phyloP scores from a whole-genome alignment of 139 green algal species.

The Deuterostichococcus epilithicus region DNA sequence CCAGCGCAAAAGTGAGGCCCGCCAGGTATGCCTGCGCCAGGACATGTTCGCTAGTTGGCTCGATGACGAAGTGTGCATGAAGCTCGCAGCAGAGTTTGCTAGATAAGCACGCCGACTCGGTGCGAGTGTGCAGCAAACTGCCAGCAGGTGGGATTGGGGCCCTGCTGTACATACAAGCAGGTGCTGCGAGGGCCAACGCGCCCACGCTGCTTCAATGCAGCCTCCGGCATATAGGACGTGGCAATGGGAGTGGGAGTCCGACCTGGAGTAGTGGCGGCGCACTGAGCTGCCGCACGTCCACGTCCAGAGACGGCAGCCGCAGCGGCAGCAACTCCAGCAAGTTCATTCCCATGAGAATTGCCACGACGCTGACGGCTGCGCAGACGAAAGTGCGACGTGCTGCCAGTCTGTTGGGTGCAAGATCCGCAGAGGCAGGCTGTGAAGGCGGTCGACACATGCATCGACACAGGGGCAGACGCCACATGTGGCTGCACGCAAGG shows the following conservation, averaged over 20 bases:
- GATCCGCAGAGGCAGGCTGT: neutral
- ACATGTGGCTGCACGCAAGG: neutral
- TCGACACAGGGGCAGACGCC: conserved; percentile 22
- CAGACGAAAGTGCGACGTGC: conserved; percentile 8
- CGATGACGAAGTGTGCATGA: too few species aligned
- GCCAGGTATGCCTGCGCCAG: conserved; percentile 77
- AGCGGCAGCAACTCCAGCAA: conserved; percentile 85
- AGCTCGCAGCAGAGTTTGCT: too few species aligned
- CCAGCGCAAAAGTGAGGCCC: conserved; percentile 91
- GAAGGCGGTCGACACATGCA: neutral
- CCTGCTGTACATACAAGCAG: too few species aligned
- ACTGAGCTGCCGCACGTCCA: conserved; percentile 59
- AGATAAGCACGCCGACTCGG: too few species aligned
- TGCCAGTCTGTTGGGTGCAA: neutral
- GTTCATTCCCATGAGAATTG: conserved; percentile 92
- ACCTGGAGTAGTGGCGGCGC: conserved; percentile 31
- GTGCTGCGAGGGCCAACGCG: too few species aligned
- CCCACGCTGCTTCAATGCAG: too few species aligned
- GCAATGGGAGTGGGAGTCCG: neutral
- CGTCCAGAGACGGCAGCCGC: conserved; percentile 71
- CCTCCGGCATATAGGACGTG: too few species aligned
- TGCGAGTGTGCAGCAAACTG: too few species aligned
- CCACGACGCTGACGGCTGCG: conserved; percentile 57
- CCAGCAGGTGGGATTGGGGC: too few species aligned
- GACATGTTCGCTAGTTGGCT: too few species aligned